A percentile compares a stretch with the other conserved stretches of the same genome.
phyloP scores from a whole-genome alignment of 1,284 basidiomycete genomes.

The Moesziomyces sp. region DNA sequence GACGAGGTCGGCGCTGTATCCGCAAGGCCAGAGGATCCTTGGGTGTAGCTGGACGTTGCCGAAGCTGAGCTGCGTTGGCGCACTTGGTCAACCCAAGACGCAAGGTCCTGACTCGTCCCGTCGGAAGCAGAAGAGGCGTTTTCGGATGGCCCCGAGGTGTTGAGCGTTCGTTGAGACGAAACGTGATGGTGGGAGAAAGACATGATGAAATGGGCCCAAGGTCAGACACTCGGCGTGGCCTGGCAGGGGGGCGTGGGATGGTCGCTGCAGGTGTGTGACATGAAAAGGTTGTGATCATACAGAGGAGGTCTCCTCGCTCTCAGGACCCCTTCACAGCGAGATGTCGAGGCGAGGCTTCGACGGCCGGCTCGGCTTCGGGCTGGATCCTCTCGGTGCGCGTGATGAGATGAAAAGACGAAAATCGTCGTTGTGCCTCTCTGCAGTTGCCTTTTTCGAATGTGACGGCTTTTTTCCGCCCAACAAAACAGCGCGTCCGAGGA shows the following conservation, averaged over 20 bases:
- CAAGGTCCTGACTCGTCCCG: conserved; percentile 38
- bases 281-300: not conserved
- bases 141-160: conserved; percentile 17
- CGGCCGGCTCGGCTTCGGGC: not conserved
- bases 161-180: conserved; percentile 11
- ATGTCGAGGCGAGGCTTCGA: not conserved
- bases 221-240: not conserved
- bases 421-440: not conserved
- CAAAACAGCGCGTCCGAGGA: not conserved
- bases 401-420: not conserved
- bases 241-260: not conserved
- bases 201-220: conserved; percentile 2
- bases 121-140: conserved; percentile 10
- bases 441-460: no score
- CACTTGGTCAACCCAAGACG: conserved; percentile 42
- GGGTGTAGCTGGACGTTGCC: not conserved
- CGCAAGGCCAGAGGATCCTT: conserved; percentile 5
- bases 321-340: not conserved
- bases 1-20: conserved; percentile 10
- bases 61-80: conserved; percentile 43
- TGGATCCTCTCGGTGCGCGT: not conserved
- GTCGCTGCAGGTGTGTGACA: not conserved
- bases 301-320: not conserved
- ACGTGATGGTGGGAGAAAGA: conserved; percentile 20
- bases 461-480: not conserved